These are phyloP conservation scores for Mucor circinelloides DNA, from an alignment of 371 early-diverging fungal genomes.

Conservation along the genomic window DNA sequence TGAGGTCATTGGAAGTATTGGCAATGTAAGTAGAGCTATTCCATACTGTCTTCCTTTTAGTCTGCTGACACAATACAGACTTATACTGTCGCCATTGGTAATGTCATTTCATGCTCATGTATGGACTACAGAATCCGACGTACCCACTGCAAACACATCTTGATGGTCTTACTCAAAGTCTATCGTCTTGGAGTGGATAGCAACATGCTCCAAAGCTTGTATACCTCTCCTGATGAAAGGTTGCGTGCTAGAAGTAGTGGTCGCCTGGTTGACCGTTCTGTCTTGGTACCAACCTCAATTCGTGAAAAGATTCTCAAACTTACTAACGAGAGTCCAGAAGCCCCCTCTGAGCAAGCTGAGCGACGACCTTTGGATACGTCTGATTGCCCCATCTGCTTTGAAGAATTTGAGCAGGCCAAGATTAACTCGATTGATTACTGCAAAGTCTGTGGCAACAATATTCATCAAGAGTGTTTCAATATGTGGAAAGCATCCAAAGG, in stretches of 20 bases:
- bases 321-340: background rate
- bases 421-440: constrained; percentile 28
- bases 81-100: constrained; percentile 29
- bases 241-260: background rate
- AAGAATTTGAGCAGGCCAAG: constrained; percentile 31
- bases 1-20: constrained; percentile 41
- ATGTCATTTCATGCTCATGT: constrained; percentile 25
- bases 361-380: constrained; percentile 37
- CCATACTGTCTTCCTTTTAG: background rate
- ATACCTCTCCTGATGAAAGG: background rate
- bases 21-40: constrained; percentile 29
- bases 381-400: constrained; percentile 48
- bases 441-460: constrained; percentile 38
- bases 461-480: constrained; percentile 38
- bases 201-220: background rate
- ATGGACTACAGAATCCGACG: constrained; percentile 19
- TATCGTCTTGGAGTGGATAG: constrained; percentile 22
- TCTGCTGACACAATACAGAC: constrained; percentile 11
- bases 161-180: constrained; percentile 35
- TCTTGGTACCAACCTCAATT: constrained; percentile 13
- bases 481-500: constrained; percentile 25
- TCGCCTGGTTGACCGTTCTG: constrained; percentile 15
- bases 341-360: background rate
- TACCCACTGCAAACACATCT: constrained; percentile 39
- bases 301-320: constrained; percentile 11